These are phyloP conservation scores for Malbranchea cinnamomea DNA, from an alignment of 2,329 filamentous ascomycete genomes.

Conservation along the genomic window DNA sequence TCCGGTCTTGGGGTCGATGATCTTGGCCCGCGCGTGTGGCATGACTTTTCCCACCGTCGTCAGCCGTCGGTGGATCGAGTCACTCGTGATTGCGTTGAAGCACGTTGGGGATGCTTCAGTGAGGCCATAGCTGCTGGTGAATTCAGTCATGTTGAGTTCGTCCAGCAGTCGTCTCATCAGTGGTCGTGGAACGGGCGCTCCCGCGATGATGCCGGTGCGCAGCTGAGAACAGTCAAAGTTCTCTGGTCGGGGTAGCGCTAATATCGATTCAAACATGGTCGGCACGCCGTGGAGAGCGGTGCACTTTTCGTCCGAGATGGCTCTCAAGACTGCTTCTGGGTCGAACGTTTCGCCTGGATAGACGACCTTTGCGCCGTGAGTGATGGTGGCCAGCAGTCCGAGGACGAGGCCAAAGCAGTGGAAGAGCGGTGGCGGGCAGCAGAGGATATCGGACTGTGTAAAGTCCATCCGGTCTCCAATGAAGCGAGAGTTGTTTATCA, in stretches of 20 bases:
- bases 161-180: conserved; percentile 59
- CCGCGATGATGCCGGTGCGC: conserved; percentile 65
- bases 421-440: conserved; percentile 71
- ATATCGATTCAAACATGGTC: conserved; percentile 63
- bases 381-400: conserved; percentile 56
- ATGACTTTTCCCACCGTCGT: conserved; percentile 62
- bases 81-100: conserved; percentile 65
- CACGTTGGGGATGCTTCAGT: conserved; percentile 69
- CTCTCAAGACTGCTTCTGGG: conserved; percentile 47
- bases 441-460: conserved; percentile 51
- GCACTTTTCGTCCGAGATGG: conserved; percentile 51
- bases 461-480: conserved; percentile 62
- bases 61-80: conserved; percentile 50
- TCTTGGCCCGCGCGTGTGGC: conserved; percentile 63
- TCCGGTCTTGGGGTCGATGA: conserved; percentile 50
- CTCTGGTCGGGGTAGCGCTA: conserved; percentile 33
- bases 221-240: conserved; percentile 38
- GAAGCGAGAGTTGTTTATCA: conserved; percentile 51
- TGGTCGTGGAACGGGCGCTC: conserved; percentile 58
- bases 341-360: conserved; percentile 65
- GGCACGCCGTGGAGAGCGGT: conserved; percentile 71
- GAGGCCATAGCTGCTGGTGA: conserved; percentile 53
- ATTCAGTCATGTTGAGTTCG: conserved; percentile 60
- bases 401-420: conserved; percentile 75
- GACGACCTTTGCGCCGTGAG: conserved; percentile 61